These are phyloP conservation scores for Xylaria hypoxylon DNA, from an alignment of 2,329 filamentous ascomycete species.

Conservation along the genomic window DNA sequence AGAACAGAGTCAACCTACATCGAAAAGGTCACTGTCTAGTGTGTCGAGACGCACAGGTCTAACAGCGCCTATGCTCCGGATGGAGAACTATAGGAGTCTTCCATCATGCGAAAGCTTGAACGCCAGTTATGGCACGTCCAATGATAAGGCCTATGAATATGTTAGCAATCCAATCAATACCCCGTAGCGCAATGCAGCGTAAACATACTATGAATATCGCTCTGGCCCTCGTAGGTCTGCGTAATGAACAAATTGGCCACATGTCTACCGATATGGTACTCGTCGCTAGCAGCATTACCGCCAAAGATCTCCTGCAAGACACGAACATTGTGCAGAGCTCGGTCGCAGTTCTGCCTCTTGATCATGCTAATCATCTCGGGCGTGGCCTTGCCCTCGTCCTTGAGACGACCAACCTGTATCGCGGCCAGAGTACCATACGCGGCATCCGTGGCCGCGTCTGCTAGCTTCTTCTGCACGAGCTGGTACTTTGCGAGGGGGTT, in stretches of 20 bases:
- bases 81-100: neutral
- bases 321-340: conserved; percentile 82
- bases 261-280: conserved; percentile 94
- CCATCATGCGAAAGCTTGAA: conserved; percentile 77
- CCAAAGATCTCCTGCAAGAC: conserved; percentile 94
- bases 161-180: conserved; percentile 14
- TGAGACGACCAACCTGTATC: conserved; percentile 89
- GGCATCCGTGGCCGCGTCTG: conserved; percentile 90
- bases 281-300: conserved; percentile 97
- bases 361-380: conserved; percentile 98
- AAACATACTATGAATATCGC: conserved; percentile 91
- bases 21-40: neutral
- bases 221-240: conserved; percentile 98
- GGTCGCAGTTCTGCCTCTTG: conserved; percentile 97
- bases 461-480: conserved; percentile 96
- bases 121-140: conserved; percentile 74
- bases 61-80: neutral
- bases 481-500: conserved; percentile 97
- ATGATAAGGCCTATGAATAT: conserved; percentile 69
- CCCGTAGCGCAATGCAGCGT: neutral
- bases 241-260: conserved; percentile 97
- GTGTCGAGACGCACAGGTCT: neutral
- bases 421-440: conserved; percentile 91
- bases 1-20: neutral
- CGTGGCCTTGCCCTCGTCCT: conserved; percentile 87